A percentile compares a stretch with the other conserved stretches of the same genome.
These are phyloP conservation scores for Malus hybrid DNA, from an alignment of 331 rosid species.

Conservation along the genomic window DNA sequence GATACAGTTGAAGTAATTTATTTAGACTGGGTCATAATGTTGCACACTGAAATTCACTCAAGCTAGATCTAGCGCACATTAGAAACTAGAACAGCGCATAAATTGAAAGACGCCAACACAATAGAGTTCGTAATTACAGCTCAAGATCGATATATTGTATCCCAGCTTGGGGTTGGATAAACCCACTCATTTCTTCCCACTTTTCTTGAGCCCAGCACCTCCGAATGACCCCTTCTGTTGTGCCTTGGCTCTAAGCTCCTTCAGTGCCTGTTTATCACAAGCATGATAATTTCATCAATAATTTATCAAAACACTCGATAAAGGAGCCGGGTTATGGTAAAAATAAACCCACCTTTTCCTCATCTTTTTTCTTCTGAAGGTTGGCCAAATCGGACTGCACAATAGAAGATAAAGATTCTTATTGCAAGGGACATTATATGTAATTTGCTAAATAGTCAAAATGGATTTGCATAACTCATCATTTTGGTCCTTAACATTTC, in stretches of 20 bases:
- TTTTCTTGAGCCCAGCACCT: conserved; percentile 92
- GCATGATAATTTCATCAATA: neutral
- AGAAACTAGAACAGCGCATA: conserved; percentile 10
- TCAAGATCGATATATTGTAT: conserved; percentile 10
- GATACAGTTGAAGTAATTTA: neutral
- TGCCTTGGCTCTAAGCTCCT: conserved; percentile 84
- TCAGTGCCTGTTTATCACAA: conserved; percentile 52
- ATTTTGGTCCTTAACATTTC: too few relatives aligned
- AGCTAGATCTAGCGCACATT: conserved; percentile 11
- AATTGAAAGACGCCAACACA: conserved; percentile 6
- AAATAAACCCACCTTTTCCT: conserved; percentile 64
- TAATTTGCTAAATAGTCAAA: too few relatives aligned
- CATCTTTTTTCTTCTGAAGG: conserved; percentile 87
- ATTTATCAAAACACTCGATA: neutral
- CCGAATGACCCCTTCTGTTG: conserved; percentile 72
- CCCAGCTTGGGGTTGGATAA: neutral
- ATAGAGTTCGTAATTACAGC: conserved; percentile 17
- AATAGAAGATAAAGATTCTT: neutral
- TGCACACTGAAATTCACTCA: conserved; percentile 3
- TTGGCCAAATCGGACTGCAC: conserved; percentile 76
- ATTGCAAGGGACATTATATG: neutral
- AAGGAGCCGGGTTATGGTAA: neutral
- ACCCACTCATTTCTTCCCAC: conserved; percentile 75
- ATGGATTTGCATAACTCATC: too few relatives aligned
- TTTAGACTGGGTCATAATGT: conserved; percentile 16